Conservation (phyloP, 2,329 filamentous ascomycete genomes). For the Pestalotiopsis fici region DNA sequence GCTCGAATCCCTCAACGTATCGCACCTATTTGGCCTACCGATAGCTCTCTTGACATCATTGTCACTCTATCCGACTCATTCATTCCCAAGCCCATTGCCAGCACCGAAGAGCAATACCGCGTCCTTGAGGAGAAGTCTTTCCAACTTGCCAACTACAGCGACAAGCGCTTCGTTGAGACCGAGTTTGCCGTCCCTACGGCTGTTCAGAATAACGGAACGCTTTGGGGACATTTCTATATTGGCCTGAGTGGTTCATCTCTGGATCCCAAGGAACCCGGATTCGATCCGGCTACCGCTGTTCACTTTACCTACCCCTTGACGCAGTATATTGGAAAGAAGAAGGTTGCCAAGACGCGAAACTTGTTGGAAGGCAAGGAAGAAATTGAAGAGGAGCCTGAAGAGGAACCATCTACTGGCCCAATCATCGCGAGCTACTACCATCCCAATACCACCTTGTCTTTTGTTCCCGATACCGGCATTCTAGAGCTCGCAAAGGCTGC, state of each 20-base stretch:
- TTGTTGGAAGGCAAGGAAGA: constrained; percentile 63
- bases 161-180: constrained; percentile 76
- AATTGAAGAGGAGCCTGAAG: constrained; percentile 49
- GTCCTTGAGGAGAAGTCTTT: constrained; percentile 83
- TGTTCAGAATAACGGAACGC: constrained; percentile 88
- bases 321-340: constrained; percentile 90
- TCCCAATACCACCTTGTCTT: constrained; percentile 86
- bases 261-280: constrained; percentile 73
- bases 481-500: constrained; percentile 67
- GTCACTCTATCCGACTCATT: constrained; percentile 82
- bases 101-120: constrained; percentile 65
- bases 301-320: constrained; percentile 85
- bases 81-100: constrained; percentile 66
- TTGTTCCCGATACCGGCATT: constrained; percentile 79
- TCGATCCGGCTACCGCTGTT: constrained; percentile 75
- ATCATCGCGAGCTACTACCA: constrained; percentile 87
- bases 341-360: constrained; percentile 83
- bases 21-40: constrained; percentile 84
- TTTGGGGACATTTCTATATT: constrained; percentile 94
- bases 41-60: constrained; percentile 78
- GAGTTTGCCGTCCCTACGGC: constrained; percentile 74
- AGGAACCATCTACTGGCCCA: constrained; percentile 61
- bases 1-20: constrained; percentile 69
- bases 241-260: constrained; percentile 73
- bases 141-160: constrained; percentile 74